Evolutionary conservation across 768 basidiomycete species (phyloP).

Genomic region (Panellus pusillus): DNA sequence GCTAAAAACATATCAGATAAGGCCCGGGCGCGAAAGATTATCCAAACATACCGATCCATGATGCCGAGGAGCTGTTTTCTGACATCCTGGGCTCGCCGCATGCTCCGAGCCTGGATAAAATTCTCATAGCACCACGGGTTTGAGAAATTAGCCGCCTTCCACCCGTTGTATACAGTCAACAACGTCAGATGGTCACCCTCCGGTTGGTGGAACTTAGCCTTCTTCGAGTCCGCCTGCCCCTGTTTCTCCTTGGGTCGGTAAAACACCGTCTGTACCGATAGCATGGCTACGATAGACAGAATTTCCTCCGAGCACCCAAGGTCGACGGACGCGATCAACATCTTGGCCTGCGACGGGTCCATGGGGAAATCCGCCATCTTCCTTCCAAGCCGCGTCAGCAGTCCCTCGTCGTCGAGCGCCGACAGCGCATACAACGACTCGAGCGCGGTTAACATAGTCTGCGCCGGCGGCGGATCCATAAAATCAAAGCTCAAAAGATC

Average conservation of each 20-base stretch:
- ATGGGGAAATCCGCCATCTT: constrained; percentile 99
- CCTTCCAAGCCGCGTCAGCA: constrained; percentile 89
- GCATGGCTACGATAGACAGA: constrained; percentile 94
- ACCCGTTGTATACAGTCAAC: constrained; percentile 95
- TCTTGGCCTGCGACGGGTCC: constrained; percentile 95
- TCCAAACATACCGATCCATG: constrained; percentile 82
- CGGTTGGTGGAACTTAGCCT: constrained; percentile 99
- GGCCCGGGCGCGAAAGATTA: background rate
- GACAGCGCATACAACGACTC: constrained; percentile 94
- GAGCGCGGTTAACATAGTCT: constrained; percentile 94
- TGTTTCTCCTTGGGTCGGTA: constrained; percentile 99
- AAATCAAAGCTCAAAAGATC: constrained; percentile 98
- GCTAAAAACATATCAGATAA: constrained; percentile 35
- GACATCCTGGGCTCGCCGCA: constrained; percentile 97
- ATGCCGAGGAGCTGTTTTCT: constrained; percentile 96
- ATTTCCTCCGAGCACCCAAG: constrained; percentile 98
- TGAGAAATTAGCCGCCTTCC: constrained; percentile 95
- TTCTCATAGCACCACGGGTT: constrained; percentile 99
- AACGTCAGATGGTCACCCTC: constrained; percentile 95
- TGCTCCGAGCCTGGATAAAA: constrained; percentile 96
- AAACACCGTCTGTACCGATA: constrained; percentile 94
- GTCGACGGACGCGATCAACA: constrained; percentile 97
- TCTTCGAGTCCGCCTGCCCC: constrained; percentile 98
- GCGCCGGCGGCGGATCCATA: constrained; percentile 98
- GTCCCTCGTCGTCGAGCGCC: constrained; percentile 94